Evolutionary conservation across 345 rosid species (phyloP), one percentile per base, ranked within the genome.

Genomic region (Carallia brachiata): DNA sequence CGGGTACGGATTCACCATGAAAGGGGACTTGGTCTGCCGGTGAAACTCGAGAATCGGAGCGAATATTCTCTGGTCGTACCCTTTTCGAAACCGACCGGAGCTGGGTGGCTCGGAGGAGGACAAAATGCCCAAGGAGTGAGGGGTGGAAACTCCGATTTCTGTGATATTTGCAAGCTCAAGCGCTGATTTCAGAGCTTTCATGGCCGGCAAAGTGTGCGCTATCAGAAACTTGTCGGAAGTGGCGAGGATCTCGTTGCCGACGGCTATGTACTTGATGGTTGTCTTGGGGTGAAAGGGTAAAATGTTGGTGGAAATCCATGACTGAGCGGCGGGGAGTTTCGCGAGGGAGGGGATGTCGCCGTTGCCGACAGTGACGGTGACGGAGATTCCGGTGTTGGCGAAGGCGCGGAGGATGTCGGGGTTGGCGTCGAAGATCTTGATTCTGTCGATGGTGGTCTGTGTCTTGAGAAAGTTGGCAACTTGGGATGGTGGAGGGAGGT

Each of bases 1-100:
- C n/a, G 96, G 98, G 78, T 90, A 92, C 9, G 94, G 94, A 78
- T 92, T 92, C 6, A 92, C 92, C 98, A 88, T 88, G 66, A 92
- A 90, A 2, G 98, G 82, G 10, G 96, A 87, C 36, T 88, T 88
- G 74, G 98, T 87, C 63, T 77, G 81, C 30, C 81, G 77, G 73
- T 92, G 96, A 73, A 74, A 92, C 7, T 85, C 88, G 27, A 92
- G 87, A 28, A 92, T 87, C 70, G 86, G 96, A 18, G 87, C 84
- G 76, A 90, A 86, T 7, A 92, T 78, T 28, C 61, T 71, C 59
- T 69, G 67, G 48, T 90, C 98, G 70, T 84, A 90, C 18, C 86
- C 92, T 28, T 82, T 78, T 2, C 93, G 90, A 73, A 91, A 89
- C 75, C 56, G 73, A 0, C 93, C 91, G 0, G 85, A 72, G 67